Conservation (phyloP, 768 basidiomycete genomes). For the Amanita phalloides region DNA sequence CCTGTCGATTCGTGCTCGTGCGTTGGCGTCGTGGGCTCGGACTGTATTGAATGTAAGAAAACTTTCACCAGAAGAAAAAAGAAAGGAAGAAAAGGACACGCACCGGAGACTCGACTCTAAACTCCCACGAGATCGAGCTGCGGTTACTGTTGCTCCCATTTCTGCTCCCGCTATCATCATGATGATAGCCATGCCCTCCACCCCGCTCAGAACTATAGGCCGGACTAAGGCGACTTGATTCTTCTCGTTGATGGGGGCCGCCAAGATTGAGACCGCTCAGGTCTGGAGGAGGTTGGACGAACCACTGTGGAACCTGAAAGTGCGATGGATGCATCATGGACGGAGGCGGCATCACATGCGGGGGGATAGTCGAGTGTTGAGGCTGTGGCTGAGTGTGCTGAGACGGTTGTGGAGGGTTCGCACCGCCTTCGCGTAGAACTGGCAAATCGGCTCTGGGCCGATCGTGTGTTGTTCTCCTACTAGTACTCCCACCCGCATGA, state of each 20-base stretch:
- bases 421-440: neutral
- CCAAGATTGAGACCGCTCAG: neutral
- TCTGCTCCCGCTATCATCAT: neutral
- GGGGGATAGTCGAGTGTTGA: neutral
- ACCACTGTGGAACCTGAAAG: neutral
- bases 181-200: too few species aligned
- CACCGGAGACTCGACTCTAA: slow-evolving; percentile 1
- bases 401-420: too few species aligned
- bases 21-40: neutral
- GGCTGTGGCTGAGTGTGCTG: neutral
- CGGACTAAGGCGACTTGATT: neutral
- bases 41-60: neutral
- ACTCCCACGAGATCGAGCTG: neutral
- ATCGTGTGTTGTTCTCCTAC: neutral
- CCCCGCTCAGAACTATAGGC: neutral
- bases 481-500: neutral
- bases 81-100: neutral
- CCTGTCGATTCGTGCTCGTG: neutral
- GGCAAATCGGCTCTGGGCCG: neutral
- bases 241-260: neutral
- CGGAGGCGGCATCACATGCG: neutral
- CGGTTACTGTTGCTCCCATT: neutral
- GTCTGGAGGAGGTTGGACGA: neutral
- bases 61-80: neutral
- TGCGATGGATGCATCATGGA: too few species aligned